Base-by-base conservation (phyloP, 179 eudicot genomes). In the Nepenthes alata region DNA sequence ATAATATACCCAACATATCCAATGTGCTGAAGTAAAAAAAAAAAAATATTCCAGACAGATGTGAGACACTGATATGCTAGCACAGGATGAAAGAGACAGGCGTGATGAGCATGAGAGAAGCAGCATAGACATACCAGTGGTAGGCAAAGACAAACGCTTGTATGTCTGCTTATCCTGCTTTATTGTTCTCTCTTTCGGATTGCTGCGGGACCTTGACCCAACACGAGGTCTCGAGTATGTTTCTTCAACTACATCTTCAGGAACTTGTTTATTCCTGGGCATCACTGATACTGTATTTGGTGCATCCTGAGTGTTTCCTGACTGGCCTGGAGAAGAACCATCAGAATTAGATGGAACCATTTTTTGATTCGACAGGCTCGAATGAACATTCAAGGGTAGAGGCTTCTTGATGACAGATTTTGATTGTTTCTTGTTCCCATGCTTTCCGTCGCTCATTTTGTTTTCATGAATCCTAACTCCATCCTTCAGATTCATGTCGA, bases 141-240 rank as follows among this genome's bases (percentile, higher is more conserved):
- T 71, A 53, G 97, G 89, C 68, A 94, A 77, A 51, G 97, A 94
- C 52, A 83, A 54, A 54, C 89, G 85, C 72, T 83, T 90, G 70
- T 79, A 82, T 67, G 86, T 74, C 67, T 65, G 84, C 54, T 68
- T 79, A 63, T 85, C 86, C 25, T 81, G 70, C 35, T 37, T 67
- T 56, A 75, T 15, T 2, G 75, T 64, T 70, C 97, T 82, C 80
- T 87, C 97, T 72, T 85, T 90, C 25, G 99, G 95, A 74, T 87
- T 94, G 77, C 99, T 90, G 36, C 73, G 91, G 39, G 97, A 94
- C 70, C 99, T 79, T 53, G 78, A 54, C 53, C 62, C 75, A 51
- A 78, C 58, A 59, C 57, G 73, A 50, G 83, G 83, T 70, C 41
- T 76, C 48, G 78, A 79, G 68, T 62, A 76, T 62, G 83, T 74